Conservation (phyloP, 1,139 yeast genomes). For the Geotrichum candidum region DNA sequence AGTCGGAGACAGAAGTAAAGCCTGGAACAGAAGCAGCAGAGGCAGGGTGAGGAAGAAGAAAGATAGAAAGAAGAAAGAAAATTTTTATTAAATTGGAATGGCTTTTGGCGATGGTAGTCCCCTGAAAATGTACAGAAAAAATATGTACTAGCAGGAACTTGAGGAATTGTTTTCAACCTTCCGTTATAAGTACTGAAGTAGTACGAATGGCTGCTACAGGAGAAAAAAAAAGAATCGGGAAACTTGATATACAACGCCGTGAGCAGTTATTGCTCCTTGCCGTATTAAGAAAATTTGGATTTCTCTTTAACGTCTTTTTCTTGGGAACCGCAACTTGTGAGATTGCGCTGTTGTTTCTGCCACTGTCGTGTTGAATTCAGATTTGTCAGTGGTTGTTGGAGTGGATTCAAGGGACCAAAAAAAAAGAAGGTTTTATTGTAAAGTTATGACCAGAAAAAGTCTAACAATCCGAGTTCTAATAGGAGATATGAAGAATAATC, state of each 20-base stretch:
- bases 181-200: neutral
- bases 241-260: neutral
- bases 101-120: neutral
- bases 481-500: too few relatives aligned
- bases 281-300: neutral
- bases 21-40: neutral
- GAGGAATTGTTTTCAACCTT: neutral
- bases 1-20: neutral
- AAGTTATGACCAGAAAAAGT: too few relatives aligned
- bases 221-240: neutral
- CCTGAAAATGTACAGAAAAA: neutral
- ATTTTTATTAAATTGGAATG: neutral
- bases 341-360: too few relatives aligned
- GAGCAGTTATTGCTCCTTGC: neutral
- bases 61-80: neutral
- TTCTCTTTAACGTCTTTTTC: too few relatives aligned
- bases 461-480: too few relatives aligned
- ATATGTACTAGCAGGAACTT: neutral
- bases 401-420: too few relatives aligned
- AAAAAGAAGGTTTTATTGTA: too few relatives aligned
- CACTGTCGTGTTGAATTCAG: too few relatives aligned
- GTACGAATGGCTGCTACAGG: neutral
- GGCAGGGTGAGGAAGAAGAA: neutral
- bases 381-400: too few relatives aligned
- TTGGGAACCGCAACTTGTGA: too few relatives aligned